Percentiles rank a stretch among this genome's conserved stretches.
Conservation (phyloP, 768 basidiomycete genomes). For the Paxillus ammoniavirescens region DNA sequence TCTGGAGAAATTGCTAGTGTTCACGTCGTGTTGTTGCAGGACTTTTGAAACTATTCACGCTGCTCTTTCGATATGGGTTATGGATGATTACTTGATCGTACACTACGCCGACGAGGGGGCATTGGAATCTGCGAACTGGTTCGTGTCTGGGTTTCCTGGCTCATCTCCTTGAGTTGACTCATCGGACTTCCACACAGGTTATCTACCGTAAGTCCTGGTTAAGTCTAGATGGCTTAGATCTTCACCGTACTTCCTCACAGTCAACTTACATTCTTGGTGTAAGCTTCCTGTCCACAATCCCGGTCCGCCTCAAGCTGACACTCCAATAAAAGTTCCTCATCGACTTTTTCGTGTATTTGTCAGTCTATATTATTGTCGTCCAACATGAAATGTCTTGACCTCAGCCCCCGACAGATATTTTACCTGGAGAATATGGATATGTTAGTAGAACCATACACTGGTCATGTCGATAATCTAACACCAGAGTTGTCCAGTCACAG, state of each 20-base stretch:
- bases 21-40: conserved; percentile 7
- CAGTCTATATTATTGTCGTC: neutral
- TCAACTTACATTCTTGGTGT: conserved; percentile 23
- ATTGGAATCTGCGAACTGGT: conserved; percentile 20
- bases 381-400: neutral
- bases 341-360: conserved; percentile 28
- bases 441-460: conserved; percentile 9
- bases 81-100: conserved; percentile 23
- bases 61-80: conserved; percentile 19
- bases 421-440: conserved; percentile 30
- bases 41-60: conserved; percentile 22
- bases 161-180: neutral
- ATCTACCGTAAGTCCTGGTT: conserved; percentile 14
- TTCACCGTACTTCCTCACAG: conserved; percentile 3
- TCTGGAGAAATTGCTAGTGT: neutral
- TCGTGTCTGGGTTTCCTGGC: conserved; percentile 3
- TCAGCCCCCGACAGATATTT: conserved; percentile 18
- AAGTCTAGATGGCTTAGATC: neutral
- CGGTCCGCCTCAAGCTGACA: conserved; percentile 1
- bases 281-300: neutral
- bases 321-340: conserved; percentile 15
- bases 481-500: conserved; percentile 10
- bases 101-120: conserved; percentile 11
- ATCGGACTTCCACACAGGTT: conserved; percentile 8
- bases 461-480: conserved; percentile 3